These are phyloP conservation scores for Nicotiana tomentosiformis DNA, from an alignment of 257 asterid genomes.

Conservation along the genomic window DNA sequence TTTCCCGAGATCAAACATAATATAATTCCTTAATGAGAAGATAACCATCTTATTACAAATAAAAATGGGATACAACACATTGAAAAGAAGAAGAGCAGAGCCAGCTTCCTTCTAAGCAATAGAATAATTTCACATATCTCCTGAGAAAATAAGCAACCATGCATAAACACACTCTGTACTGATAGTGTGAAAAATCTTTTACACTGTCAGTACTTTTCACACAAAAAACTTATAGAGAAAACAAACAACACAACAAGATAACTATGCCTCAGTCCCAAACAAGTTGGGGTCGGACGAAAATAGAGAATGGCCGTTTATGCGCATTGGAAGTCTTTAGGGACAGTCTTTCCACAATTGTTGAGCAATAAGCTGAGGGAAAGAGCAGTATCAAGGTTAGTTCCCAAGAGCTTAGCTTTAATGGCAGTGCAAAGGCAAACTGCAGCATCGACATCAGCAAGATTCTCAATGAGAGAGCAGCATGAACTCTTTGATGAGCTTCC, in stretches of 20 bases:
- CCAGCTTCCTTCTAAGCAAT: neutral
- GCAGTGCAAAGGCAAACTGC: constrained; percentile 33
- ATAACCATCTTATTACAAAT: neutral
- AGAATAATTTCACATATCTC: neutral
- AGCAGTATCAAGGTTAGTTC: constrained; percentile 7
- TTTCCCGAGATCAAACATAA: neutral
- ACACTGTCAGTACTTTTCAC: neutral
- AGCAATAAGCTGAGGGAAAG: constrained; percentile 16
- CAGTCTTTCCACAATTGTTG: constrained; percentile 16
- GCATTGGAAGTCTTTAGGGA: constrained; percentile 11
- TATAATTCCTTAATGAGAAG: neutral
- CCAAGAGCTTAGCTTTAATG: constrained; percentile 17
- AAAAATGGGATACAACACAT: neutral
- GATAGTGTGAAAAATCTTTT: neutral
- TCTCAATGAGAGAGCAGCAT: constrained; percentile 15
- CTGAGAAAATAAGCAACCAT: neutral
- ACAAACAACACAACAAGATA: too few species aligned
- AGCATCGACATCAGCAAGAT: constrained; percentile 21
- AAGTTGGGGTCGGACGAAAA: neutral
- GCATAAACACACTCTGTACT: neutral
- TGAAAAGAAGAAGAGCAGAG: neutral
- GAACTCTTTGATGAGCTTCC: constrained; percentile 14
- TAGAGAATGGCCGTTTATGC: neutral
- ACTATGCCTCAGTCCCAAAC: too few species aligned
- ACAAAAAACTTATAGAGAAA: neutral